Evolutionary conservation across 1,284 basidiomycete species (phyloP), one percentile per base, ranked within the genome.

Genomic region (Irpex sp.): DNA sequence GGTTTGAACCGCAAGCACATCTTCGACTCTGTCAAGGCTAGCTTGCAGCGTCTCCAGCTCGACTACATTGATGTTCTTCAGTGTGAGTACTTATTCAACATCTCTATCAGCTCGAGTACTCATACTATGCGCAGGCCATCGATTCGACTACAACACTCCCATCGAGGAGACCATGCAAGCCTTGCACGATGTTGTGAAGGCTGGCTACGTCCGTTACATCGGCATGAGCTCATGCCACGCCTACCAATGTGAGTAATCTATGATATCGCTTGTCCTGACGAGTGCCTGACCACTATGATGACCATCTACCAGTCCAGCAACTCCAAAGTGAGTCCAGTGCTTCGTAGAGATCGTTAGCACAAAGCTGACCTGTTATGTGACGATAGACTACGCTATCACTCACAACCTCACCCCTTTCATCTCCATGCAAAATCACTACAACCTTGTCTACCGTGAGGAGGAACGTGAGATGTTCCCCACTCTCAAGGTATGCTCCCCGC

Each of bases 371-470:
- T 21, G 5, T 35, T 26, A 7, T 21, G 26, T 11, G 13, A 51
- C 33, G 17, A 21, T 54, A 68, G 66, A 68, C 58, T 68, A 69
- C 46, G 68, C 68, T 8, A 69, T 69, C 62, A 72, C 72, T 37
- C 81, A 88, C 72, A 79, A 81, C 17, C 76, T 88, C 35, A 88
- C 86, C 0, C 84, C 83, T 0, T 88, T 89, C 75, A 84, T 88
- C 69, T 85, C 83, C 9, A 89, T 90, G 88, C 89, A 92, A 71
- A 88, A 88, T 70, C 84, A 83, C 60, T 80, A 86, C 69, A 81
- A 71, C 49, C 68, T 84, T 1, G 64, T 83, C 15, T 89, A 89
- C 66, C 78, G 87, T n/a, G 87, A 90, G 67, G 86, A 88, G 66
- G 86, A 87, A 69, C 76, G 85, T 8, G 87, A 89, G 72, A 88